Base-by-base conservation (phyloP, 768 basidiomycete genomes). In the Coprinopsis cinerea region DNA sequence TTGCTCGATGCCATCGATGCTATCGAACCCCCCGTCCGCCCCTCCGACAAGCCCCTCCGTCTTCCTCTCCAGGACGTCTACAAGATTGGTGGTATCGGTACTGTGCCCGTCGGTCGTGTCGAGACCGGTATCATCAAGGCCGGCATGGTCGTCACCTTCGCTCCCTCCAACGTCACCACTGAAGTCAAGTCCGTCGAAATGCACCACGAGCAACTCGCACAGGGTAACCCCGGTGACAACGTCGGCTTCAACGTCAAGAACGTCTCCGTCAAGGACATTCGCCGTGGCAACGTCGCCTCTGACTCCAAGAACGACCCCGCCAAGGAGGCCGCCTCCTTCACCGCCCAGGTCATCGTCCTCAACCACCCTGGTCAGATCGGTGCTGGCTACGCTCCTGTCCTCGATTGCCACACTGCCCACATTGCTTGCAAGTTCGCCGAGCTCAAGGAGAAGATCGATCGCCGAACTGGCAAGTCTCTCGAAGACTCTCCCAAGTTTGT, bases 151-250 rank as follows among this genome's bases (percentile, higher is more conserved):
- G 96, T 96, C 70, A 83, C 76, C 67, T 99, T 98, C 68, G 95
- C 95, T 59, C 95, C 95, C 54, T 70, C 92, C 55, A 93, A 92
- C 76, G 95, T 99, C 65, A 97, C 93, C 73, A 99, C 96, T 76
- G 96, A 99, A 92, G 96, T 99, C 81, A 98, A 98, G 86, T 98
- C 96, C 62, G 93, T 96, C 71, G 94, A 97, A 77, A 97, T 97
- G 95, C 93, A 95, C 68, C 93, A 94, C 83, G 92, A 94, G 70
- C 92, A 94, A 74, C 93, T 99, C 71, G 84, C 78, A 68, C 78
- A 90, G 73, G 96, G 95, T 76, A 58, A 76, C 56, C 96, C 96
- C 53, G 96, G 96, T 79, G 96, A 99, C 83, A 99, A 99, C 73
- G 95, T 99, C 67, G 92, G 92, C 59, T 98, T 96, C 84, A 96